Evolutionary conservation across 108 stramenopile species (phyloP), one percentile per base, ranked within the genome.

Genomic region (Conticribra guillardii): DNA sequence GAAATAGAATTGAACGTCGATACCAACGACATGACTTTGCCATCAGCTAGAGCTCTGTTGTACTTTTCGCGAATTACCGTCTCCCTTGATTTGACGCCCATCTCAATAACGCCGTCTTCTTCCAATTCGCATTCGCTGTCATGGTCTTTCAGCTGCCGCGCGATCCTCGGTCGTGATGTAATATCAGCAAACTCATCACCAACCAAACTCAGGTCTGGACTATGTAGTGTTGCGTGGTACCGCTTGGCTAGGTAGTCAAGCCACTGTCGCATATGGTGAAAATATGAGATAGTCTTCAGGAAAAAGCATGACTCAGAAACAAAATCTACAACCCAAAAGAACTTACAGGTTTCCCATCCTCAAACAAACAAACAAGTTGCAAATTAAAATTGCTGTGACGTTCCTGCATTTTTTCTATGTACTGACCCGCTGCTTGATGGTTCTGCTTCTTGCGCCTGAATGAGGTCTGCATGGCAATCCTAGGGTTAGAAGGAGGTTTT

Each of bases 401-500:
- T 7, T 17, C 22, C 41, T 60, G 59, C 59, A 60, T 60, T 23
- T 44, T 60, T 30, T 60, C 59, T 11, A 60, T 60, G 22, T 60
- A 60, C 1, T 22, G 22, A 16, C 59, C 59, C 1, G 59, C 59
- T 1, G 59, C 59, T 18, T 23, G 34, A 44, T 60, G 44, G 11
- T 60, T 29, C 27, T 4, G 3, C 15, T 29, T 23, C 27, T 24
- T 8, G 28, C 11, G 59, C 44, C n/a, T n/a, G n/a, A n/a, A n/a
- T n/a, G n/a, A n/a, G n/a, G 59, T 30, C 22, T 60, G 59, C 59
- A 60, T 60, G 15, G 37, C 11, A 9, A 17, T 22, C 5, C 29
- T 44, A 8, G 4, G 15, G 24, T 37, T 18, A 22, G 21, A 1
- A 44, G 59, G 59, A 44, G 59, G 34, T 9, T 18, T 3, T 18